Evolutionary conservation across 2,329 filamentous ascomycete species (phyloP), one percentile per base, ranked within the genome.

Genomic region (Aspergillus amoenus): DNA sequence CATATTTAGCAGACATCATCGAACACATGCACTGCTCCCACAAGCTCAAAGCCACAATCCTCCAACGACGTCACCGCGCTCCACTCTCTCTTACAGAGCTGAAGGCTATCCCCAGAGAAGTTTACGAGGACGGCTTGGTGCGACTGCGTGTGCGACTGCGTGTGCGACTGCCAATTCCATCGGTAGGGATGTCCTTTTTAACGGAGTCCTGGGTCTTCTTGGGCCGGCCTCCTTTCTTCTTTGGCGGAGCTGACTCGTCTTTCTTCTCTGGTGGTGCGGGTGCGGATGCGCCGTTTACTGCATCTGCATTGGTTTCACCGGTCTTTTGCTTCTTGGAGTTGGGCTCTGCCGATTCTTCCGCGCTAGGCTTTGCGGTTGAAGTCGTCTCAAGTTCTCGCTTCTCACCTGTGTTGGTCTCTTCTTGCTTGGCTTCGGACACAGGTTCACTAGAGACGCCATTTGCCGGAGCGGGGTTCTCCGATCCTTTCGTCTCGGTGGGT

Each of bases 131-230:
- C 41, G 61, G 62, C 62, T 76, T 71, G 47, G 71, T 72, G 27
- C 73, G 72, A 60, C 72, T 76, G 49, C 74, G 71, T 42, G 74
- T 76, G 37, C 73, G 67, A 59, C 71, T 75, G 49, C 74, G 71
- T 42, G 74, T 76, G 37, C 73, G 67, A 59, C 71, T 75, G 34
- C 74, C 72, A 57, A 73, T 68, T 9, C 73, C 71, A 63, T 71
- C 70, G 18, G 61, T 63, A 9, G 70, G 64, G 30, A 69, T 58
- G 8, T 58, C 50, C 53, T 66, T 68, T 53, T 69, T 71, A 49
- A 63, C 49, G 13, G 63, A 45, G 21, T 69, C 66, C 58, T 71
- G 69, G 17, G 61, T 65, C 55, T 72, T 75, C 61, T 71, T 74
- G 4, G 69, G 61, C 13, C 68, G 68, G 18, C 64, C 64, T 12